Base-by-base conservation (phyloP, 2,329 filamentous ascomycete genomes). In the Ambrosiella beaveri region DNA sequence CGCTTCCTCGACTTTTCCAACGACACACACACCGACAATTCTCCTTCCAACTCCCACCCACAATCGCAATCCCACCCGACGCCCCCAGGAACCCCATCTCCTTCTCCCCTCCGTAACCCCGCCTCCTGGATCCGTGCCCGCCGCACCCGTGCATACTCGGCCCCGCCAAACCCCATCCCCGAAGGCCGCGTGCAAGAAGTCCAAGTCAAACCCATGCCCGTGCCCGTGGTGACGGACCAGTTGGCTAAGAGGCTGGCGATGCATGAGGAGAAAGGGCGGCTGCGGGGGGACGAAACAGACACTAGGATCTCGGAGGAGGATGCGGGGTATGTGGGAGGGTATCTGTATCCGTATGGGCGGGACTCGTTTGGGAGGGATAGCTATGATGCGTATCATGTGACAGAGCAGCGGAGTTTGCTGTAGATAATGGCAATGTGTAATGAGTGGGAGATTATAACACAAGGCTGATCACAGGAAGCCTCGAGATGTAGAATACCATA, bases 71-170 rank as follows among this genome's bases (percentile, higher is more conserved):
- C 4, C 52, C 52, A 27, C 52, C 52, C 9, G 35, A 54, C 52
- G 5, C 52, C 38, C 7, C 17, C 51, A 7, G 15, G 11, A 19
- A 19, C 52, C 7, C 51, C 35, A n/a, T 53, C 17, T 27, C 35
- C 51, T 19, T 53, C 51, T 3, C 27, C 47, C 3, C 17, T 51
- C n/a, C 15, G 47, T 17, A 41, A 40, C 11, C 52, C 52, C 5
- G 38, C 39, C 6, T 41, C 15, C n/a, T 59, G 58, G 58, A 57
- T 56, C 45, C 47, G 45, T 11, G 53, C 39, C 7, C 44, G 54
- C 3, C 45, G 58, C 15, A 35, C 39, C 37, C 47, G 58, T 37
- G 58, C 58, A 11, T 52, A 59, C 38, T 59, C 58, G 17, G 58
- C 58, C 27, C 27, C 27, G 37, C 58, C 58, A 39, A 54, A 54